Evolutionary conservation across 2,329 filamentous ascomycete species (phyloP), one percentile per base, ranked within the genome.

Genomic region (Magnaporthiopsis poae): DNA sequence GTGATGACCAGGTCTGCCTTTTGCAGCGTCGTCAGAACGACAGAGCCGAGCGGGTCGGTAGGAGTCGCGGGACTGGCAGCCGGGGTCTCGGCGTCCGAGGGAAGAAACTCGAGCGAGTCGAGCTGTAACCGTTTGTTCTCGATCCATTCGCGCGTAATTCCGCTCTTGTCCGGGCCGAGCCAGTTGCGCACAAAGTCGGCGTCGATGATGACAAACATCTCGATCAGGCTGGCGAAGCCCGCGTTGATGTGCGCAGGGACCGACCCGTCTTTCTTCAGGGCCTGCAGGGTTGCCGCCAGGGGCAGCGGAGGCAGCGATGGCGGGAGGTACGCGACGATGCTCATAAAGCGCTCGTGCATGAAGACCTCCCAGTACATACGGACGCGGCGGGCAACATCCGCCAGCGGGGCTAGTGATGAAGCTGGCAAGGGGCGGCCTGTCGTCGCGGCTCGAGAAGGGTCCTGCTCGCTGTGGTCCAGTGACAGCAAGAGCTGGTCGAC

Each of bases 271-370:
- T 70, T 52, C 2, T 21, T 7, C 39, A 52, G 39, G 39, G 5
- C 39, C 39, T 12, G 39, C 13, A 15, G 39, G 13, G 15, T 52
- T 12, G 13, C 1, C 15, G 13, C 39, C 11, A 52, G 39, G 39
- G 39, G 39, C 8, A 79, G 73, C 0, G 77, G 74, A 11, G 70
- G 70, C 68, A 79, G 71, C 21, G 74, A 71, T 35, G 75, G 75
- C 1, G 77, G 76, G 5, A 79, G 79, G 61, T 82, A 82, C 59
- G 82, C 79, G 4, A 81, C 75, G 33, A 85, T 80, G 46, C 80
- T 80, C n/a, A 83, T 71, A 70, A 85, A 86, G 21, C 84, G 79
- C 71, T 86, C 84, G 68, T 85, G 82, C 39, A 86, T 82, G 69
- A 81, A 85, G 15, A 79, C 79, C 68, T 84, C 79, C 82, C 83